Base-by-base conservation (phyloP, 2,329 filamentous ascomycete species). In the Phaeosphaeriaceae sp. region DNA sequence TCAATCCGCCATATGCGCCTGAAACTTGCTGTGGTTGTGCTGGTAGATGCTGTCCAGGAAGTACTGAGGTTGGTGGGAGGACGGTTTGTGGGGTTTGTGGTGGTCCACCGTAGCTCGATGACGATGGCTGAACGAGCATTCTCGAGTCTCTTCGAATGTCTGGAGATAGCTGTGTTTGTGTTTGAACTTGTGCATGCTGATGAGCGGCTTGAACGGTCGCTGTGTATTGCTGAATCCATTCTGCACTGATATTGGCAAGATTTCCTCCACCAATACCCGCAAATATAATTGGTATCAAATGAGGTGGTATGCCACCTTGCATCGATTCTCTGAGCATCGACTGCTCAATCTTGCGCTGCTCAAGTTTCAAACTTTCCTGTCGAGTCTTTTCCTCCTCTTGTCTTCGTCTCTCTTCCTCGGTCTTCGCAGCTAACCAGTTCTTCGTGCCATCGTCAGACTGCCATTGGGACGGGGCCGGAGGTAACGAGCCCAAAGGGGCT, bases 311-410 rank as follows among this genome's bases (percentile, higher is more conserved):
- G 45, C 79, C 79, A 42, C 78, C 77, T 52, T 77, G 75, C 63
- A 81, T 74, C 15, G 79, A 80, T 51, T 82, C 79, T 39, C 77
- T 73, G 52, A 82, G 65, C 75, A 82, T 81, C 15, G 76, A 74
- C 60, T 80, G 76, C 61, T 82, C 80, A 48, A 81, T 77, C 48
- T 76, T 77, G 43, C 79, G 77, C 57, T 81, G 79, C 63, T 82
- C 79, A 37, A 81, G 68, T 52, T 73, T 68, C 39, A 79, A 66
- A 15, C 70, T 71, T 60, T 81, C 79, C 62, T 82, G 80, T 52
- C 76, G 74, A 40, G 79, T 81, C 68, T 74, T 78, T 57, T 81
- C 79, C 61, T 81, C 79, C 64, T 82, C 80, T 68, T 81, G 78
- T 67, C 76, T 79, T 49, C 78, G 73, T 67, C 74, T 77, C 52